Evolutionary conservation across 768 basidiomycete species (phyloP).

Genomic region (Lentinula raphanica): DNA sequence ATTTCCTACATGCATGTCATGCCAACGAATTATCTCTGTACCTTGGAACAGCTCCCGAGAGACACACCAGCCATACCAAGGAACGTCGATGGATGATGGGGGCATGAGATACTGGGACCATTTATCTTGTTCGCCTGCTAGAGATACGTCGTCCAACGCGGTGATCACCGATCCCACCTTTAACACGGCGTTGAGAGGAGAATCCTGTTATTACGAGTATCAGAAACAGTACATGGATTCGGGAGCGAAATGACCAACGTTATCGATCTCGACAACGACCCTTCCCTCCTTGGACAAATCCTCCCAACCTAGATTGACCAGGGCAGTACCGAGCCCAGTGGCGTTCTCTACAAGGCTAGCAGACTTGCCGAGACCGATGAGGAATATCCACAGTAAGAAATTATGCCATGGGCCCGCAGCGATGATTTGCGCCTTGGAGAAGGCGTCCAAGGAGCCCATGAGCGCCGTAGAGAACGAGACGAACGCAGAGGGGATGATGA

Average conservation of each 20-base stretch:
- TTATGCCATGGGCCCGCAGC: conserved; percentile 81
- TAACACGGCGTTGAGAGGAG: conserved; percentile 56
- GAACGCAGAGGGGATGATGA: conserved; percentile 70
- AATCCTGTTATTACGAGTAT: conserved; percentile 39
- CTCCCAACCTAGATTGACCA: conserved; percentile 41
- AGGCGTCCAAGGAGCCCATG: conserved; percentile 33
- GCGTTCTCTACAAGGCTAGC: background rate
- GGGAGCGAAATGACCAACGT: conserved; percentile 31
- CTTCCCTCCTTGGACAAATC: conserved; percentile 49
- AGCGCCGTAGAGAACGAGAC: conserved; percentile 50
- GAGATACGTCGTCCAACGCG: conserved; percentile 54
- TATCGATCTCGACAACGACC: conserved; percentile 49
- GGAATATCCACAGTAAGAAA: conserved; percentile 48
- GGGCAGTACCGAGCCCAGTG: conserved; percentile 22
- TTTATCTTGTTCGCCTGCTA: conserved; percentile 31
- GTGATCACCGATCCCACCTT: conserved; percentile 55
- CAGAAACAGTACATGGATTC: background rate
- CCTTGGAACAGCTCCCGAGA: conserved; percentile 22
- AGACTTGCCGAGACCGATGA: conserved; percentile 32
- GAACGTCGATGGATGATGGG: background rate
- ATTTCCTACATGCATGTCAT: no score
- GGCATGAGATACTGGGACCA: conserved; percentile 46
- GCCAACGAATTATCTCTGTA: conserved; percentile 18
- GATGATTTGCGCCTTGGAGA: conserved; percentile 53
- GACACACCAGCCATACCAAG: conserved; percentile 59